These are phyloP conservation scores for Pythium brassicae DNA, from an alignment of 352 stramenopile genomes.

Conservation along the genomic window DNA sequence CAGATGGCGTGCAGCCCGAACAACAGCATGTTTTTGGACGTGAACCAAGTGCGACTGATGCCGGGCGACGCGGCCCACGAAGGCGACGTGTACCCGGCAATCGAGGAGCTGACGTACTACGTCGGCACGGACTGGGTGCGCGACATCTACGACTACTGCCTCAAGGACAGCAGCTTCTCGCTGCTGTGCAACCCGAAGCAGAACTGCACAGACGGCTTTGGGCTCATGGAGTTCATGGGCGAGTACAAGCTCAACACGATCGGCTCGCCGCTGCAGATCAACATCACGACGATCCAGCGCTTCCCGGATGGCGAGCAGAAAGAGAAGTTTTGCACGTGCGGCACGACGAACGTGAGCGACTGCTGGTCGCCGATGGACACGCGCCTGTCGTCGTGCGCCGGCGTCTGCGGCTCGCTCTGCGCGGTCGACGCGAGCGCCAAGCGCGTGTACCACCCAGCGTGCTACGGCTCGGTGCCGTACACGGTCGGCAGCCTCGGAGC, in stretches of 20 bases:
- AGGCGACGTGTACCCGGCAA: slow-evolving; percentile 52
- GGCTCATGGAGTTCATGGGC: slow-evolving; percentile 57
- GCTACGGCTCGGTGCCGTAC: slow-evolving; percentile 26
- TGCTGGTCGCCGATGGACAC: slow-evolving; percentile 50
- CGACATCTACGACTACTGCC: slow-evolving; percentile 73
- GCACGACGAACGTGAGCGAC: slow-evolving; percentile 17
- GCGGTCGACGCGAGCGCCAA: slow-evolving; percentile 28
- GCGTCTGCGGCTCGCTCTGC: slow-evolving; percentile 56
- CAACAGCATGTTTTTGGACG: slow-evolving; percentile 75
- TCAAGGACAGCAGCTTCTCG: slow-evolving; percentile 44
- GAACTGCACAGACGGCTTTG: slow-evolving; percentile 59
- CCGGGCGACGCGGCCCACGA: slow-evolving; percentile 38
- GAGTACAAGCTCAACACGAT: slow-evolving; percentile 62
- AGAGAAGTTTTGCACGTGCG: slow-evolving; percentile 50
- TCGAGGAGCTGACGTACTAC: slow-evolving; percentile 70
- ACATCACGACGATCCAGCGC: slow-evolving; percentile 63
- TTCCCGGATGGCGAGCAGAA: slow-evolving; percentile 27
- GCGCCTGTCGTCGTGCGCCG: slow-evolving; percentile 42
- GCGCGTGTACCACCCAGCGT: slow-evolving; percentile 32
- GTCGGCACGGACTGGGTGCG: slow-evolving; percentile 59
- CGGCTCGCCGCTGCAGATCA: slow-evolving; percentile 64
- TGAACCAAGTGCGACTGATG: slow-evolving; percentile 62
- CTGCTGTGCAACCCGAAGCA: slow-evolving; percentile 37
- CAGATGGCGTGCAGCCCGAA: slow-evolving; percentile 76
- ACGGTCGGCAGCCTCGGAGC: slow-evolving; percentile 13